A percentile compares a stretch with the other conserved stretches of the same genome.
phyloP scores from a whole-genome alignment of 345 rosid species.

The Eucalyptus erythrocorys region DNA sequence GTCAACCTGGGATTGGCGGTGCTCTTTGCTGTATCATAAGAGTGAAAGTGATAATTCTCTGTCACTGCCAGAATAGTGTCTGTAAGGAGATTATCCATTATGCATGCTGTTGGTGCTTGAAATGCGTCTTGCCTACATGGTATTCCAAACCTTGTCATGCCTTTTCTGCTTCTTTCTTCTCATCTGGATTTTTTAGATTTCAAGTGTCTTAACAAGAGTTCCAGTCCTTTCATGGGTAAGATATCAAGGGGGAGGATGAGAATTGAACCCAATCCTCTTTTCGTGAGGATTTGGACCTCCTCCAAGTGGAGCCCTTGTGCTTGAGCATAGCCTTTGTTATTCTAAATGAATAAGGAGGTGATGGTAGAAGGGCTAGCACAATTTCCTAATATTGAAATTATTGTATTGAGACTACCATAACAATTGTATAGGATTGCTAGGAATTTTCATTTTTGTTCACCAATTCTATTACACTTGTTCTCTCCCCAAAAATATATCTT shows the following conservation, averaged over 20 bases:
- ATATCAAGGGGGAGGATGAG: not conserved
- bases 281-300: not conserved
- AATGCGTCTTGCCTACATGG: not conserved
- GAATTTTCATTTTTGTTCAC: not conserved
- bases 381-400: not conserved
- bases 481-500: not conserved
- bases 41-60: not conserved
- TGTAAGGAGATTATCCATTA: not conserved
- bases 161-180: not conserved
- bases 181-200: not conserved
- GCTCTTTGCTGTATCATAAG: not conserved
- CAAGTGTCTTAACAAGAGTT: not conserved
- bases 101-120: not conserved
- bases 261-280: not conserved
- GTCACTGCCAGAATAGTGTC: not conserved
- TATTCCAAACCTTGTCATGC: not conserved
- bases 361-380: not conserved
- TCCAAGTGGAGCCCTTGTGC: not conserved
- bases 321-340: not conserved
- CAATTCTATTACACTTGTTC: not conserved
- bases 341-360: not conserved
- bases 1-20: not conserved
- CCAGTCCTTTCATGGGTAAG: not conserved
- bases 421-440: not conserved
- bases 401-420: not conserved